Percentiles rank a stretch among this genome's conserved stretches.
Evolutionary conservation across 805 yeast species (phyloP).

Genomic region (Yamadazyma kitorensis): DNA sequence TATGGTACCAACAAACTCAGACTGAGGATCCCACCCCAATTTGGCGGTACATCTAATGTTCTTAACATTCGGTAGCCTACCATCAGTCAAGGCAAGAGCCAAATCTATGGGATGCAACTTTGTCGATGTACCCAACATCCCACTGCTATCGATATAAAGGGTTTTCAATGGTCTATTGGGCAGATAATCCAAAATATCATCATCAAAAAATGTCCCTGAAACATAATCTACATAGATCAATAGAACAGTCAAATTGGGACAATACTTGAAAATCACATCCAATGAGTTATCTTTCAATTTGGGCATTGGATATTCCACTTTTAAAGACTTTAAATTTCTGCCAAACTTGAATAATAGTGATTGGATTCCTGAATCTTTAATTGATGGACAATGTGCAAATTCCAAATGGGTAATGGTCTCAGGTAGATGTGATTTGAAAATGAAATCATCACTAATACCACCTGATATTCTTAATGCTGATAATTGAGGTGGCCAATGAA

Average conservation of each 20-base stretch:
- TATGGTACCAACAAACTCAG: constrained; percentile 44
- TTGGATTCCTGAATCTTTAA: constrained; percentile 64
- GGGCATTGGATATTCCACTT: constrained; percentile 88
- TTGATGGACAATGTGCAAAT: constrained; percentile 82
- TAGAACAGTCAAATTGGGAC: constrained; percentile 66
- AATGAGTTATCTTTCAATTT: constrained; percentile 64
- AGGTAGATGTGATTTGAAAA: constrained; percentile 71
- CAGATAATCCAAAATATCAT: constrained; percentile 23
- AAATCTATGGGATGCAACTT: constrained; percentile 87
- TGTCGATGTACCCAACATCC: constrained; percentile 78
- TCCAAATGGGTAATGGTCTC: constrained; percentile 65
- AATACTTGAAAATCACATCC: constrained; percentile 69
- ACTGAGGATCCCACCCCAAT: constrained; percentile 77
- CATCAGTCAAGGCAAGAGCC: constrained; percentile 78
- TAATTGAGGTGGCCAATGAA: constrained; percentile 76
- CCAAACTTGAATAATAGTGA: constrained; percentile 65
- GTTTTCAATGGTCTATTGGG: constrained; percentile 51
- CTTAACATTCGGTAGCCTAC: constrained; percentile 64
- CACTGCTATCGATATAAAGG: constrained; percentile 77
- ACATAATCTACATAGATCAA: constrained; percentile 80
- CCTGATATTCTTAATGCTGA: constrained; percentile 79
- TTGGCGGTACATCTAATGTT: constrained; percentile 67
- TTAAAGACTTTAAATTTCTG: constrained; percentile 54
- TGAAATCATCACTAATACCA: constrained; percentile 80
- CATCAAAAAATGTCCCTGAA: constrained; percentile 41